Conservation (phyloP, 192 early-diverging fungal species). For the Backusella tuberculispora region DNA sequence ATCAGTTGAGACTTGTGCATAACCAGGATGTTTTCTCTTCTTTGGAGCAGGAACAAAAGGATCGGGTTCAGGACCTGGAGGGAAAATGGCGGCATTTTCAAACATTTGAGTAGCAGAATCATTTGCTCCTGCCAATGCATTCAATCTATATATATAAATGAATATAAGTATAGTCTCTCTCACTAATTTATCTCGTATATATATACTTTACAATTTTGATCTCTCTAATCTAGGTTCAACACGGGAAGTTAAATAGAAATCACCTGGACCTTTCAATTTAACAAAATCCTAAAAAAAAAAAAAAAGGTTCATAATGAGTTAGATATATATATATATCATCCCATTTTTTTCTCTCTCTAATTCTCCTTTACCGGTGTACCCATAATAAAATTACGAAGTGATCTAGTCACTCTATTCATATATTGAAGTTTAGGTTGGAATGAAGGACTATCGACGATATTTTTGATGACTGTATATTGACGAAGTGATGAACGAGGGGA, state of each 20-base stretch:
- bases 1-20: conserved; percentile 33
- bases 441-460: conserved; percentile 45
- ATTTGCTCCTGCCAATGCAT: conserved; percentile 33
- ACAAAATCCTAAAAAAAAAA: conserved; percentile 52
- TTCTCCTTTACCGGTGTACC: conserved; percentile 44
- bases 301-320: neutral
- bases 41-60: neutral
- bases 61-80: conserved; percentile 16
- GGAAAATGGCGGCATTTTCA: conserved; percentile 30
- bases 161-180: neutral
- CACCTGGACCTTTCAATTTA: conserved; percentile 61
- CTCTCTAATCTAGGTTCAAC: conserved; percentile 48
- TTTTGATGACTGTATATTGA: conserved; percentile 48
- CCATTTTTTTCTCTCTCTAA: neutral
- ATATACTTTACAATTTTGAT: conserved; percentile 35
- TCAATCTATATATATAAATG: conserved; percentile 29
- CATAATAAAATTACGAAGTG: conserved; percentile 39
- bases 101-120: conserved; percentile 39
- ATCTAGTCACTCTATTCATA: conserved; percentile 23
- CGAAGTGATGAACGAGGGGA: conserved; percentile 44
- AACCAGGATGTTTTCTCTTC: conserved; percentile 28
- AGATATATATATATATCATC: conserved; percentile 1
- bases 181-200: neutral
- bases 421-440: conserved; percentile 43
- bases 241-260: conserved; percentile 64